A percentile compares a stretch with the other conserved stretches of the same genome.
Conservation (phyloP, 2,329 filamentous ascomycete genomes). For the Aspergillus ruber region DNA sequence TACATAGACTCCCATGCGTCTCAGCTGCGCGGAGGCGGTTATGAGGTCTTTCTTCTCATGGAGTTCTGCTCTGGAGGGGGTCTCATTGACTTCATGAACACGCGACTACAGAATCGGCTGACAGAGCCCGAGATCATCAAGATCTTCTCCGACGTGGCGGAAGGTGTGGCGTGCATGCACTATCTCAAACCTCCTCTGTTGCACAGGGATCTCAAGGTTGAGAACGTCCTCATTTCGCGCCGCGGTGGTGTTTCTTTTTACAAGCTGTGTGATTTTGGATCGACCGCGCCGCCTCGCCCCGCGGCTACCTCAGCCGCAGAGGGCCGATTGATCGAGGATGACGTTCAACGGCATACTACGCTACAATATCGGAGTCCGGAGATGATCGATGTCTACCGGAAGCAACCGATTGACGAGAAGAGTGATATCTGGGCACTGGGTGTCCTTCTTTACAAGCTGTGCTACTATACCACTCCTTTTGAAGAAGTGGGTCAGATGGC, state of each 20-base stretch:
- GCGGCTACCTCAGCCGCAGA: constrained; percentile 82
- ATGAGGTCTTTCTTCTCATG: constrained; percentile 98
- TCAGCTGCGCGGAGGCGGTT: constrained; percentile 84
- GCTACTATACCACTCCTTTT: constrained; percentile 98
- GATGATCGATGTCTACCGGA: constrained; percentile 97
- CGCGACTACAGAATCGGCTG: constrained; percentile 85
- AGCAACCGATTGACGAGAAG: constrained; percentile 95
- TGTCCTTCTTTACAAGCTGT: constrained; percentile 92
- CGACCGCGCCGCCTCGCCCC: constrained; percentile 72
- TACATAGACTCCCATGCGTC: constrained; percentile 98
- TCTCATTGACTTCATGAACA: constrained; percentile 99
- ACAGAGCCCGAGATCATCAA: constrained; percentile 96
- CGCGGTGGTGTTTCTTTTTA: constrained; percentile 65
- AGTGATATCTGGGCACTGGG: constrained; percentile 97
- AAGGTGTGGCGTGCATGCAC: constrained; percentile 98
- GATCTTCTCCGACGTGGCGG: constrained; percentile 93
- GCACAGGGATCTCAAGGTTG: constrained; percentile 93
- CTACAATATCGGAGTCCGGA: constrained; percentile 96
- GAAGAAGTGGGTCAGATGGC: constrained; percentile 97
- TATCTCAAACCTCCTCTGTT: constrained; percentile 90
- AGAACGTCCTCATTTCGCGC: constrained; percentile 86
- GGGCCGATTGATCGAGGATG: constrained; percentile 88
- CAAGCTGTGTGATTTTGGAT: constrained; percentile 98
- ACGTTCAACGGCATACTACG: constrained; percentile 94
- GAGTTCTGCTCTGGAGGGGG: constrained; percentile 93